Evolutionary conservation across 768 basidiomycete genomes (phyloP).

Genomic region (Suillus subaureus): DNA sequence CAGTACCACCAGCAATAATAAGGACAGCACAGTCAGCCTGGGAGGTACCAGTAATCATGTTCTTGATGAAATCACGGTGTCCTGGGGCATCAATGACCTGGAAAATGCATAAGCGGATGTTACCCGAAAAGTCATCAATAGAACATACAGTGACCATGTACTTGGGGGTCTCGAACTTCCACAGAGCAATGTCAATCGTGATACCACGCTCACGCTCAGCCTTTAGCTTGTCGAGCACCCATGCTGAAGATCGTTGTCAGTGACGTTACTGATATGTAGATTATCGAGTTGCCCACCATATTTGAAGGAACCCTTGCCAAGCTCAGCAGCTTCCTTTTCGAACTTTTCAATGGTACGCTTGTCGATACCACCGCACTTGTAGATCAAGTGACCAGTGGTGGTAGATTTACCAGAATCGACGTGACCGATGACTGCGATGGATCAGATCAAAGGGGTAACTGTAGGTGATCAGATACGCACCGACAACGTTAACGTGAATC

Average conservation of each 20-base stretch:
- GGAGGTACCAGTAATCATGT: slow-evolving; percentile 99
- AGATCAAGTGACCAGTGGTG: slow-evolving; percentile 99
- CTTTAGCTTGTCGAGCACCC: slow-evolving; percentile 99
- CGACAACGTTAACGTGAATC: slow-evolving; percentile 96
- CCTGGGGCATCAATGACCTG: slow-evolving; percentile 99
- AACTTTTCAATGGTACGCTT: slow-evolving; percentile 99
- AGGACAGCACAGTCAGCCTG: slow-evolving; percentile 99
- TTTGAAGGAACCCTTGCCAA: slow-evolving; percentile 99
- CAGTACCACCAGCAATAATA: slow-evolving; percentile 98
- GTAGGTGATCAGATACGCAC: slow-evolving; percentile 50
- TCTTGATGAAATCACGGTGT: slow-evolving; percentile 99
- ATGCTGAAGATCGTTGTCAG: slow-evolving; percentile 60
- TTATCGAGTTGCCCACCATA: slow-evolving; percentile 64
- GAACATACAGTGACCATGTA: slow-evolving; percentile 84
- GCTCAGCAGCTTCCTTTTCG: slow-evolving; percentile 99
- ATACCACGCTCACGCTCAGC: slow-evolving; percentile 99
- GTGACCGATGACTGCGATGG: slow-evolving; percentile 86
- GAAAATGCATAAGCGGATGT: slow-evolving; percentile 16
- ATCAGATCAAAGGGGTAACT: slow-evolving; percentile 31
- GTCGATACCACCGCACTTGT: slow-evolving; percentile 99
- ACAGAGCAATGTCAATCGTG: slow-evolving; percentile 99
- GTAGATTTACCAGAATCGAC: slow-evolving; percentile 99
- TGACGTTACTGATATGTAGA: slow-evolving; percentile 18
- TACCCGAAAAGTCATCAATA: background rate
- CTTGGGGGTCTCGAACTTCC: slow-evolving; percentile 99